phyloP scores from a whole-genome alignment of 2,329 filamentous ascomycete genomes.

The Hypoxylon sp. region DNA sequence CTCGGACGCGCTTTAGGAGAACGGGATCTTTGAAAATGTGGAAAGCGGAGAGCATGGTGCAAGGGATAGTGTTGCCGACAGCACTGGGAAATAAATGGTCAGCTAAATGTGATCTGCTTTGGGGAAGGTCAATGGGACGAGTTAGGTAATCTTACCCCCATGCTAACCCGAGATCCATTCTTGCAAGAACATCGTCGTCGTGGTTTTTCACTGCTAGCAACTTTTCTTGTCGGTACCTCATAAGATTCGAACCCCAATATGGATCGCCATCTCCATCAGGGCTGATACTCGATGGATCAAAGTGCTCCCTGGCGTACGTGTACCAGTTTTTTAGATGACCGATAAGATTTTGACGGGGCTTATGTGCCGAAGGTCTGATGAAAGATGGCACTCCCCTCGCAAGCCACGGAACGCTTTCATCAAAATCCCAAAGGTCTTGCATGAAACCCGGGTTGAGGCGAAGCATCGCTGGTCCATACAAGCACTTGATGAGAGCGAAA shows the following conservation, averaged over 20 bases:
- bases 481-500: conserved; percentile 32
- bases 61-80: neutral
- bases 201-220: neutral
- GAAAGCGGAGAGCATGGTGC: neutral
- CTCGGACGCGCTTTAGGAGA: neutral
- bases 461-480: conserved; percentile 41
- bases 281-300: conserved; percentile 34
- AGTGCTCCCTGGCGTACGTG: conserved; percentile 40
- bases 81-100: neutral
- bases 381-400: conserved; percentile 37
- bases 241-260: conserved; percentile 44
- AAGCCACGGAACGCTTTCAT: conserved; percentile 36
- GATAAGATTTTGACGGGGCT: conserved; percentile 26
- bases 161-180: neutral
- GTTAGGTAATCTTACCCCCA: neutral
- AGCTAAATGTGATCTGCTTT: neutral
- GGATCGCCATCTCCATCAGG: conserved; percentile 44
- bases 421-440: conserved; percentile 41
- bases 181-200: neutral
- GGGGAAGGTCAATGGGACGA: neutral
- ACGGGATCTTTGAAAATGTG: neutral
- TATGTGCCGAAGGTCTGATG: conserved; percentile 34
- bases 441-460: conserved; percentile 41
- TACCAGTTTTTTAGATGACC: conserved; percentile 44
- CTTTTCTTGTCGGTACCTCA: conserved; percentile 41